Percentiles rank a stretch among this genome's conserved stretches.
Evolutionary conservation across 2,329 filamentous ascomycete species (phyloP).

Genomic region (Fusarium penzigii): DNA sequence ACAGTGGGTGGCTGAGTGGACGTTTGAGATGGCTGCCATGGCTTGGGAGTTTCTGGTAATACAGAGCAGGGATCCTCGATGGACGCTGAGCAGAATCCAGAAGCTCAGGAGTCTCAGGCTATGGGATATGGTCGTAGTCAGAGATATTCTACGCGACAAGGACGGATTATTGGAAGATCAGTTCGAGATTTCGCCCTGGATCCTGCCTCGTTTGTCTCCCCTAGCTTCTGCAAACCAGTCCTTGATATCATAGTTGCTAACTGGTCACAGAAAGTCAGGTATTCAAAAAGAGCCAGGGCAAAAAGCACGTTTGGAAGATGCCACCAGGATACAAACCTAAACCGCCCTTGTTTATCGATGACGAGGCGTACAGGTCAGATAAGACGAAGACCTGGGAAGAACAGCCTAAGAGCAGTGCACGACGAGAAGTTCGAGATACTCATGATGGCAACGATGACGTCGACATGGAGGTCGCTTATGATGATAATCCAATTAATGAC

Average conservation of each 20-base stretch:
- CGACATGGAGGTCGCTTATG: neutral
- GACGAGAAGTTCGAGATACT: neutral
- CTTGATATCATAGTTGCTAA: neutral
- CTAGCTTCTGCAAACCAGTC: neutral
- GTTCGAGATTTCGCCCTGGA: constrained; percentile 10
- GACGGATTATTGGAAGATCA: constrained; percentile 17
- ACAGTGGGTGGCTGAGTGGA: constrained; percentile 30
- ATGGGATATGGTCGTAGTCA: constrained; percentile 26
- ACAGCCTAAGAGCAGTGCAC: neutral
- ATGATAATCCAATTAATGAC: no score
- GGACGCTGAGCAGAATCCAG: constrained; percentile 11
- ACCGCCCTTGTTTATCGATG: neutral
- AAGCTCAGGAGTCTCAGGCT: constrained; percentile 14
- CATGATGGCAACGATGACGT: neutral
- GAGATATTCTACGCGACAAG: constrained; percentile 16
- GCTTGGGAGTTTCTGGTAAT: constrained; percentile 19
- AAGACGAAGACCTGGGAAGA: neutral
- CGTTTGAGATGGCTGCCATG: constrained; percentile 26
- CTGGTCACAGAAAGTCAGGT: neutral
- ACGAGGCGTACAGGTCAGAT: neutral
- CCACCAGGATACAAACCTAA: neutral
- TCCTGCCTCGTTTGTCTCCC: constrained; percentile 3
- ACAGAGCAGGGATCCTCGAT: neutral
- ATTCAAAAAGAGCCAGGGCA: neutral
- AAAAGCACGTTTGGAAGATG: neutral